Conservation (phyloP, 192 early-diverging fungal species). For the Coemansia sp. region DNA sequence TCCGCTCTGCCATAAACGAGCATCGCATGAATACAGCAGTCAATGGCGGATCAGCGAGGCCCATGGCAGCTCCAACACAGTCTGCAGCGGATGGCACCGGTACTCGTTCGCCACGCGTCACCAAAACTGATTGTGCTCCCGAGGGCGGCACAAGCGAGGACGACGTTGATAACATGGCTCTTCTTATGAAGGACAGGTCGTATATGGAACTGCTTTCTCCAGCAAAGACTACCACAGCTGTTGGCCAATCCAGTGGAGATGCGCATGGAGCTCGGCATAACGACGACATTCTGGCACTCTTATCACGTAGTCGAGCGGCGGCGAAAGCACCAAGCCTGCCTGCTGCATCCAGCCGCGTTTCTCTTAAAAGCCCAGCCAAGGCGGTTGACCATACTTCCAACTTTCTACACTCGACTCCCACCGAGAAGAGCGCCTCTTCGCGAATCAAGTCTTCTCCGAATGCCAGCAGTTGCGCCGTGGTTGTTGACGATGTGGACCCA, state of each 20-base stretch:
- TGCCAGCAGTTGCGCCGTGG: background rate
- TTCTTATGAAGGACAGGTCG: slow-evolving; percentile 44
- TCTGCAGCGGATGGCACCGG: background rate
- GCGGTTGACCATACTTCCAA: background rate
- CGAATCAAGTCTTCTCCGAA: background rate
- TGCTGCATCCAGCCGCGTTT: background rate
- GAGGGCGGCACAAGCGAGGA: background rate
- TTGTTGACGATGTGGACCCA: slow-evolving; percentile 7
- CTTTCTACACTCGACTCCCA: background rate
- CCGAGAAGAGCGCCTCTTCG: background rate
- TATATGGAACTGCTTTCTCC: slow-evolving; percentile 56
- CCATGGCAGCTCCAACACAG: background rate
- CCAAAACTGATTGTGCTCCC: background rate
- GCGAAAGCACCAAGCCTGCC: background rate
- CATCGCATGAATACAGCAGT: slow-evolving; percentile 11
- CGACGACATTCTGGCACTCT: slow-evolving; percentile 24
- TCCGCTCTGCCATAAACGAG: slow-evolving; percentile 36
- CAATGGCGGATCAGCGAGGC: background rate
- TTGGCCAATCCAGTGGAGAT: background rate
- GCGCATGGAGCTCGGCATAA: background rate
- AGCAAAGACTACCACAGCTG: slow-evolving; percentile 17
- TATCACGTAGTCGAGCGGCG: slow-evolving; percentile 11
- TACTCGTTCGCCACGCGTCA: background rate
- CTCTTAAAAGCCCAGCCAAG: background rate
- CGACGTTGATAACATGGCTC: slow-evolving; percentile 30